These are phyloP conservation scores for Cystofilobasidium bisporidii DNA, from an alignment of 768 basidiomycete species.

Conservation along the genomic window DNA sequence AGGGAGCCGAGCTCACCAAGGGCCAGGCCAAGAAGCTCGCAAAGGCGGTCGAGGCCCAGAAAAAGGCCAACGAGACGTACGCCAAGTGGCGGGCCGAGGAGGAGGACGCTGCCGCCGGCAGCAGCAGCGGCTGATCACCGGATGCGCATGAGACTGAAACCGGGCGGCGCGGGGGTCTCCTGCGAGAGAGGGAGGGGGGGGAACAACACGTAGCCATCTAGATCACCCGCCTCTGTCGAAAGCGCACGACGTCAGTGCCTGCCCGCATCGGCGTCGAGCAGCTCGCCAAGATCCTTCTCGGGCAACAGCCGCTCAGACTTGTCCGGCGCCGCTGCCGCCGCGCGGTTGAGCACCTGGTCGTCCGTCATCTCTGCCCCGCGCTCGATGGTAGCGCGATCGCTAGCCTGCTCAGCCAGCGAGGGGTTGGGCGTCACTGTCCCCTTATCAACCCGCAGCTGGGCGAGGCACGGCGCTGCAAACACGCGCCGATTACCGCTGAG, in stretches of 20 bases:
- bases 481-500: conserved; percentile 17
- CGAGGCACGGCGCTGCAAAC: conserved; percentile 29
- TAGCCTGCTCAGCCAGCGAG: neutral
- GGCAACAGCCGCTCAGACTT: neutral
- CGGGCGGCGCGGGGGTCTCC: too few species aligned
- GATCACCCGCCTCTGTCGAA: too few species aligned
- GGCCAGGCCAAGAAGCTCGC: conserved; percentile 61
- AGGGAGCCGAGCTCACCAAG: conserved; percentile 79
- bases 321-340: neutral
- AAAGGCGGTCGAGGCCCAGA: conserved; percentile 66
- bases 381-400: neutral
- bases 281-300: neutral
- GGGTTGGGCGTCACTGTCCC: neutral
- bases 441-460: conserved; percentile 2
- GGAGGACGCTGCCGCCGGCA: neutral
- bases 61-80: conserved; percentile 56
- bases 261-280: neutral
- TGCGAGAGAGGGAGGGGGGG: too few species aligned
- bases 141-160: neutral
- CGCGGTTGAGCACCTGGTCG: neutral
- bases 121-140: neutral
- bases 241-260: too few species aligned
- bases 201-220: too few species aligned
- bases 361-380: neutral
- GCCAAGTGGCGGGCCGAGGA: conserved; percentile 1